These are phyloP conservation scores for Diacronema lutheri DNA, from an alignment of 78 protist genomes.

Conservation along the genomic window DNA sequence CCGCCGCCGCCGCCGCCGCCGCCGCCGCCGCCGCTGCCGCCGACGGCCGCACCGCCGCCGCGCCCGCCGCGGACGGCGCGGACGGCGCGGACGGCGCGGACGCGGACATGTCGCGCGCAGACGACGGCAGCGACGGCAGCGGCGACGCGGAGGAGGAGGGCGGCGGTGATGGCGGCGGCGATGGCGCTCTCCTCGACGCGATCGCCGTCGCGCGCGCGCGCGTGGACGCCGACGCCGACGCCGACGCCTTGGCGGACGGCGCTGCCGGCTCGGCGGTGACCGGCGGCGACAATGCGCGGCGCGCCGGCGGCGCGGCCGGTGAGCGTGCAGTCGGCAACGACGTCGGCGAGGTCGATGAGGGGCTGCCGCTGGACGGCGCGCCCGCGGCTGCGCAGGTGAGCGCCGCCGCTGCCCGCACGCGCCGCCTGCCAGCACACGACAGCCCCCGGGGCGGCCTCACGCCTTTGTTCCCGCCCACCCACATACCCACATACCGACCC, in stretches of 20 bases:
- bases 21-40: no score
- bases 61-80: constrained; percentile 1
- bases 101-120: no score
- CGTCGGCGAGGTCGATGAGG: background rate
- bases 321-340: background rate
- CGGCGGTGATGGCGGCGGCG: background rate
- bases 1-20: background rate
- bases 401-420: background rate
- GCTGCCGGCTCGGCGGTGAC: background rate
- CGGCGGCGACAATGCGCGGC: background rate
- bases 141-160: constrained; percentile 36
- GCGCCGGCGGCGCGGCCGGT: constrained; percentile 5
- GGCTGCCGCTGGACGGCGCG: constrained; percentile 42
- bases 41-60: background rate
- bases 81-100: background rate
- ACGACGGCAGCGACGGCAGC: no score
- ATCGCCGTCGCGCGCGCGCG: no score
- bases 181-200: no score
- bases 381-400: constrained; percentile 19
- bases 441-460: no score
- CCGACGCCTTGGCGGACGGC: no score
- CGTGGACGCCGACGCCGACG: no score
- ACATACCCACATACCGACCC: no score
- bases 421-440: no score
- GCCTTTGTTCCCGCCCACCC: no score